A percentile compares a stretch with the other conserved stretches of the same genome.
Conservation (phyloP, 139 green algal genomes). For the Chlorella sp. region DNA sequence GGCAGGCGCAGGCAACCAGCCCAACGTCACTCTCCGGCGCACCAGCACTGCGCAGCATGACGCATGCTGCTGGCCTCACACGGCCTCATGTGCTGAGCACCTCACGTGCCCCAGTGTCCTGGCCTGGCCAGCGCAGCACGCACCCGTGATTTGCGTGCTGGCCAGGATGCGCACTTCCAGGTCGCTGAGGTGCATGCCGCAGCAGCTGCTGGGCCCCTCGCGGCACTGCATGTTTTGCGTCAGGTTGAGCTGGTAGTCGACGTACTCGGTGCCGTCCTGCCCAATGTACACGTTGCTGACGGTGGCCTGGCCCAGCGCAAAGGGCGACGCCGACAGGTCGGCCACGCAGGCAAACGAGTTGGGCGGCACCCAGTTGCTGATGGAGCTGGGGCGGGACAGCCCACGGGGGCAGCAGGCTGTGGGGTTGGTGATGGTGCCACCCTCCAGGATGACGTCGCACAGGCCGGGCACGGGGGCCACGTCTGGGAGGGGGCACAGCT, state of each 20-base stretch:
- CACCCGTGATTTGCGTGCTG: not conserved
- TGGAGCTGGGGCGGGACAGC: not conserved
- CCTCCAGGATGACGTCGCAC: slow-evolving; percentile 25
- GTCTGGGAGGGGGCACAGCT: slow-evolving; percentile 17
- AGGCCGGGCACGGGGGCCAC: slow-evolving; percentile 11
- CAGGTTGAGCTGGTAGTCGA: slow-evolving; percentile 15
- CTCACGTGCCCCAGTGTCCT: too few relatives aligned
- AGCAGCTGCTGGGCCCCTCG: slow-evolving; percentile 11
- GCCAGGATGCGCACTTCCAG: slow-evolving; percentile 14
- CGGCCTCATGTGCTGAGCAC: too few relatives aligned
- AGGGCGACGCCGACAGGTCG: not conserved
- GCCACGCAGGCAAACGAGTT: slow-evolving; percentile 9
- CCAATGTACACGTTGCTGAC: not conserved
- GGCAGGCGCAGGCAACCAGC: too few relatives aligned
- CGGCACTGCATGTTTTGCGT: not conserved
- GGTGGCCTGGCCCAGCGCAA: slow-evolving; percentile 3
- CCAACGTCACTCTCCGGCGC: too few relatives aligned
- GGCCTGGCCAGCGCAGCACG: too few relatives aligned
- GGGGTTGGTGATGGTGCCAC: not conserved
- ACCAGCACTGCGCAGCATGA: too few relatives aligned
- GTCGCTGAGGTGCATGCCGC: slow-evolving; percentile 14
- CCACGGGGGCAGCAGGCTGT: slow-evolving; percentile 22
- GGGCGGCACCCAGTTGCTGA: not conserved
- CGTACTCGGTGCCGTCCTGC: not conserved
- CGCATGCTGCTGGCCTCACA: too few relatives aligned